Conservation (phyloP, 176 grass and related monocot genomes). For the maize (Zea mays) region DNA sequence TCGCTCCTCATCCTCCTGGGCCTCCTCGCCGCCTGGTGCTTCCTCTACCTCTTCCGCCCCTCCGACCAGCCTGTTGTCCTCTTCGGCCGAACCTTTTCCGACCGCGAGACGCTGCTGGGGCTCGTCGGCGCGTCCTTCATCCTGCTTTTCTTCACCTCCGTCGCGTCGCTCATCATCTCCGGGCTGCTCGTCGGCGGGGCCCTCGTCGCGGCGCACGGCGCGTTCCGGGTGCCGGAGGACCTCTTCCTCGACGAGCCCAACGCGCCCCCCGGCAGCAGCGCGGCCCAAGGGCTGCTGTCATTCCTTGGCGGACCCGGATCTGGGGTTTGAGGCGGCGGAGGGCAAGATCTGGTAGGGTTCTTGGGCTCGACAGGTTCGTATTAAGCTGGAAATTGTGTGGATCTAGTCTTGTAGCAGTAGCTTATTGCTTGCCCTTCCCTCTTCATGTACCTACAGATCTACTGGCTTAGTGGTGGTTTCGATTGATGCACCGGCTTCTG, state of each 20-base stretch:
- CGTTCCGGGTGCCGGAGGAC: conserved; percentile 72
- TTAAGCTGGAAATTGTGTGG: conserved; percentile 33
- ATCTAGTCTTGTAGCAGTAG: conserved; percentile 41
- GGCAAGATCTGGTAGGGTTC: conserved; percentile 54
- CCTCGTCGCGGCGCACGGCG: conserved; percentile 75
- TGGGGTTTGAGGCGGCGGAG: conserved; percentile 49
- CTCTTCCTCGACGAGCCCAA: conserved; percentile 85
- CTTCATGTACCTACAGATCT: conserved; percentile 40
- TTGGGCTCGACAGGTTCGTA: conserved; percentile 18
- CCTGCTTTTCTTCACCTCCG: conserved; percentile 77
- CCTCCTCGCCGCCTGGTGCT: conserved; percentile 85
- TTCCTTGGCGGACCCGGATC: conserved; percentile 65
- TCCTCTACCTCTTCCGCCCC: conserved; percentile 87
- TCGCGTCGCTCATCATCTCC: conserved; percentile 88
- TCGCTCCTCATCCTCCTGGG: conserved; percentile 78
- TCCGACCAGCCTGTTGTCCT: conserved; percentile 84
- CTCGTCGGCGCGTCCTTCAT: conserved; percentile 67
- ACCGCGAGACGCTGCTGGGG: conserved; percentile 81
- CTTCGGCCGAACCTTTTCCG: conserved; percentile 92
- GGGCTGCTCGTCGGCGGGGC: conserved; percentile 70
- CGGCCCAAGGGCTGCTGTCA: conserved; percentile 56
- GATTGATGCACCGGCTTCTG: conserved; percentile 23
- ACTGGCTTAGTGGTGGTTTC: conserved; percentile 26
- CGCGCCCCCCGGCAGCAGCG: conserved; percentile 38
- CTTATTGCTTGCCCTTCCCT: conserved; percentile 10